Conservation (phyloP, 176 grass and related monocot genomes). For the Oryza glumipatula region DNA sequence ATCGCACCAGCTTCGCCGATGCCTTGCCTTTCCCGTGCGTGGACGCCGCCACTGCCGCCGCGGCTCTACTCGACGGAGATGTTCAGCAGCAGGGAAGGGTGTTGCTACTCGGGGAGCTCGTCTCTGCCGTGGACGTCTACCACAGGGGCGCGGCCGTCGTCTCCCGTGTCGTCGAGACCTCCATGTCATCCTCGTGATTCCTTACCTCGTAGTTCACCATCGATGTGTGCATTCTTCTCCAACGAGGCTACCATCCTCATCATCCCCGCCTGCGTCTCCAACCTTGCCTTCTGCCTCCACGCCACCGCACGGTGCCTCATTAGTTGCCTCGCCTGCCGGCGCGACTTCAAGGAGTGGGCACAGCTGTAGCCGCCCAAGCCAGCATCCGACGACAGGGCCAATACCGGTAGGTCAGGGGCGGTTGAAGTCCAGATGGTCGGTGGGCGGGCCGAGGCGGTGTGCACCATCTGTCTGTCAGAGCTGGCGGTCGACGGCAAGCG, state of each 20-base stretch:
- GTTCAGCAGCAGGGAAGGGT: too few relatives aligned
- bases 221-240: constrained; percentile 23
- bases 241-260: constrained; percentile 14
- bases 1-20: constrained; percentile 45
- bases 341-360: too few relatives aligned
- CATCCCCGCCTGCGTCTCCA: too few relatives aligned
- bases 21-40: constrained; percentile 48
- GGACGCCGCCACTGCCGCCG: too few relatives aligned
- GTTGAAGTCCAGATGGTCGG: too few relatives aligned
- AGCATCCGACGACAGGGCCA: too few relatives aligned
- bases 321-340: too few relatives aligned
- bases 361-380: too few relatives aligned
- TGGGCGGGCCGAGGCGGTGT: too few relatives aligned
- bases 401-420: too few relatives aligned
- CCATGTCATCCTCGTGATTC: constrained; percentile 53
- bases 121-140: constrained; percentile 59
- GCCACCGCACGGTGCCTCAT: too few relatives aligned
- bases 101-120: constrained; percentile 29
- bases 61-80: background rate
- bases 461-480: background rate
- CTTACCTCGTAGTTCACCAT: constrained; percentile 54
- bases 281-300: too few relatives aligned
- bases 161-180: constrained; percentile 48
- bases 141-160: constrained; percentile 35
- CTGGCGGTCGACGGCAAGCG: constrained; percentile 50